These are phyloP conservation scores for Plasmopara muralis DNA, from an alignment of 352 stramenopile genomes.

Conservation along the genomic window DNA sequence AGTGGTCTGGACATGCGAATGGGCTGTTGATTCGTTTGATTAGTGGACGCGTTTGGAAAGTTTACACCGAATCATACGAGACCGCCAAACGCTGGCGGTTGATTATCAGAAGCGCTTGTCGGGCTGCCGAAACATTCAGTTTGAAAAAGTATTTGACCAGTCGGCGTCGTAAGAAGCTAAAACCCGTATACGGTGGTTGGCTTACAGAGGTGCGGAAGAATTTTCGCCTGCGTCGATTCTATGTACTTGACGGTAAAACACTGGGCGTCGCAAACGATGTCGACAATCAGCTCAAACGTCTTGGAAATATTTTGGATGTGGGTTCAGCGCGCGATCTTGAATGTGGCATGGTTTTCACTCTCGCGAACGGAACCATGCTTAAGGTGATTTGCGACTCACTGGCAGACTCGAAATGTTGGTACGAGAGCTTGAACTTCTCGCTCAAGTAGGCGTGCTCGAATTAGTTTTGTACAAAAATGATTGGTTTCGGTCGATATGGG, in stretches of 20 bases:
- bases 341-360: conserved; percentile 63
- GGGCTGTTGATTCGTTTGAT: conserved; percentile 58
- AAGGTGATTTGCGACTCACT: conserved; percentile 71
- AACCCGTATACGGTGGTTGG: conserved; percentile 72
- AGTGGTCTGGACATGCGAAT: conserved; percentile 67
- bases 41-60: conserved; percentile 60
- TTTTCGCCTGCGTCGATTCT: conserved; percentile 57
- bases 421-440: conserved; percentile 58
- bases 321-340: conserved; percentile 50
- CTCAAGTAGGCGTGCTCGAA: conserved; percentile 19
- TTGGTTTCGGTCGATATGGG: conserved; percentile 10
- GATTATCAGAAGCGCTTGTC: conserved; percentile 45
- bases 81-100: conserved; percentile 67
- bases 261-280: conserved; percentile 75
- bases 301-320: conserved; percentile 59
- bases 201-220: conserved; percentile 50
- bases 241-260: conserved; percentile 61
- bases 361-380: conserved; percentile 48
- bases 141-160: conserved; percentile 65
- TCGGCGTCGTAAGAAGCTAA: conserved; percentile 58
- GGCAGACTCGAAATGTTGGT: conserved; percentile 62
- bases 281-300: conserved; percentile 63
- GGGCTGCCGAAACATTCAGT: conserved; percentile 46
- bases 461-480: conserved; percentile 32
- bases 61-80: conserved; percentile 73